Percentiles rank a stretch among this genome's conserved stretches.
These are phyloP conservation scores for Cyberlindnera mississippiensis DNA, from an alignment of 805 yeast genomes.

Conservation along the genomic window DNA sequence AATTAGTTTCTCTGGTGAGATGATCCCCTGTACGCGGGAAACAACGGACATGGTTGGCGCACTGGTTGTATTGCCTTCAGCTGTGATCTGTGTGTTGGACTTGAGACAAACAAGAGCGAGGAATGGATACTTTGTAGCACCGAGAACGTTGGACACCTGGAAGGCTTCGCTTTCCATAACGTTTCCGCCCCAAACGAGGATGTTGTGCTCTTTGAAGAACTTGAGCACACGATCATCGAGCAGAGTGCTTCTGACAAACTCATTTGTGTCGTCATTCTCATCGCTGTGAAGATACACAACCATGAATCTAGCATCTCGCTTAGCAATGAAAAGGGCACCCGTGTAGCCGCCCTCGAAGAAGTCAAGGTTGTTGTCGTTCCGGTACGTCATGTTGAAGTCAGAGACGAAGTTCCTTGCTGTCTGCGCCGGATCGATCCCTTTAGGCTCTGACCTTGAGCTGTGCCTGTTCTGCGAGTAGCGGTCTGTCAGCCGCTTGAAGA, in stretches of 20 bases:
- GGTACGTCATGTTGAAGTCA: constrained; percentile 45
- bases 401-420: constrained; percentile 48
- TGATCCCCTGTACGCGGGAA: constrained; percentile 57
- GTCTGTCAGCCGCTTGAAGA: constrained; percentile 33
- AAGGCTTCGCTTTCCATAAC: constrained; percentile 76
- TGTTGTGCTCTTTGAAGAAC: constrained; percentile 45
- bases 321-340: constrained; percentile 68
- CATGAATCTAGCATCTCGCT: constrained; percentile 66
- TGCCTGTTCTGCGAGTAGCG: constrained; percentile 35
- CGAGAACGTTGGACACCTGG: constrained; percentile 73
- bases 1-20: constrained; percentile 39
- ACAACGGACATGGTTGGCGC: constrained; percentile 58
- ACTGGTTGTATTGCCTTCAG: constrained; percentile 49
- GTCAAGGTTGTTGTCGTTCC: constrained; percentile 26
- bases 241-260: constrained; percentile 52
- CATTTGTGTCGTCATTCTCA: constrained; percentile 57
- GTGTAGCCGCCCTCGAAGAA: constrained; percentile 74
- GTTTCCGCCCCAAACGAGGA: constrained; percentile 85
- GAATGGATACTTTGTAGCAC: constrained; percentile 75
- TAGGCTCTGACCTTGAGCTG: constrained; percentile 34
- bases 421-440: constrained; percentile 46
- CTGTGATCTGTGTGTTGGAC: constrained; percentile 41
- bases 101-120: constrained; percentile 72
- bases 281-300: constrained; percentile 71
- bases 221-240: constrained; percentile 46